Percentiles rank a stretch among this genome's conserved stretches.
phyloP scores from a whole-genome alignment of 2,329 filamentous ascomycete genomes.

The Ophiosphaerella korrae region DNA sequence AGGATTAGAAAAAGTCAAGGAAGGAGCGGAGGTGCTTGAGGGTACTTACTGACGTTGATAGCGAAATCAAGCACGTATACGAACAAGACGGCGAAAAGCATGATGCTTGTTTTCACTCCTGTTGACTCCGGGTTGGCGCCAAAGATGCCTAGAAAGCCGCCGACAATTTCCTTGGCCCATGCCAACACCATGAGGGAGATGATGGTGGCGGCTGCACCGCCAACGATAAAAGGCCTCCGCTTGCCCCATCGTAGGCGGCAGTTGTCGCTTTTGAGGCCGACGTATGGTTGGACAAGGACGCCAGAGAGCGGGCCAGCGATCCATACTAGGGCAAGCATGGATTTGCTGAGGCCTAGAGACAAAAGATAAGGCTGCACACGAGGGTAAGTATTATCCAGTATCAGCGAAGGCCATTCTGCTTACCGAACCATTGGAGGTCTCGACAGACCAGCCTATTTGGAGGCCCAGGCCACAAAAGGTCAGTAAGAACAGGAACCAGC shows the following conservation, averaged over 20 bases:
- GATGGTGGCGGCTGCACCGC: constrained; percentile 56
- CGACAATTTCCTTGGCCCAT: constrained; percentile 62
- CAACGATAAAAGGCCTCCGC: constrained; percentile 59
- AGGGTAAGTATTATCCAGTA: too few relatives aligned
- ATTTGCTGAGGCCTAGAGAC: constrained; percentile 59
- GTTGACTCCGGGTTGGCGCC: constrained; percentile 70
- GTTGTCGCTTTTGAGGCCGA: constrained; percentile 60
- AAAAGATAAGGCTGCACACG: constrained; percentile 55
- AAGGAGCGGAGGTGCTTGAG: background rate
- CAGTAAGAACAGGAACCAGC: constrained; percentile 83
- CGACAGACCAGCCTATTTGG: constrained; percentile 95
- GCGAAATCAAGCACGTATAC: constrained; percentile 93
- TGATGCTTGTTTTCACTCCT: constrained; percentile 68
- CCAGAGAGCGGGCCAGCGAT: constrained; percentile 62
- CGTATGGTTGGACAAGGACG: constrained; percentile 59
- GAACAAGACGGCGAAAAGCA: constrained; percentile 80
- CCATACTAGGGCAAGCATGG: constrained; percentile 59
- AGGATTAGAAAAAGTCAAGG: constrained; percentile 3
- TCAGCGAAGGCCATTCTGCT: constrained; percentile 20
- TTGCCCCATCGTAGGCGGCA: constrained; percentile 56
- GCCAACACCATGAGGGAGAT: constrained; percentile 56
- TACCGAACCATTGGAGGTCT: constrained; percentile 87
- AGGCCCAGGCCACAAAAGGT: constrained; percentile 85
- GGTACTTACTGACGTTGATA: constrained; percentile 79
- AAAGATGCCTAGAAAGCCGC: constrained; percentile 70